These are phyloP conservation scores for Breynia disticha DNA, from an alignment of 441 rosid species.

Conservation along the genomic window DNA sequence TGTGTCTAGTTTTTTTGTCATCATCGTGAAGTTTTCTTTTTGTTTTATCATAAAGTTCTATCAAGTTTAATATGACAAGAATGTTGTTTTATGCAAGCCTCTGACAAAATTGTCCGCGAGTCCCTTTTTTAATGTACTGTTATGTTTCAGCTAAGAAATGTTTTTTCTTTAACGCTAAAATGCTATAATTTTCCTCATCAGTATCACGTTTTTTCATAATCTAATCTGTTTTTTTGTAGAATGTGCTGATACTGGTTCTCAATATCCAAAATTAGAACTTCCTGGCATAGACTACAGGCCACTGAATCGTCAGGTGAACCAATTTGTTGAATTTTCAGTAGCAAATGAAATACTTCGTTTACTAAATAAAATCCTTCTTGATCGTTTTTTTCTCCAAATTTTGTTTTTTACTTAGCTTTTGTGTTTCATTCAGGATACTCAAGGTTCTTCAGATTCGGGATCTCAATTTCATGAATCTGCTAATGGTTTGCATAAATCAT, in stretches of 20 bases:
- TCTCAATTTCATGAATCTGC: conserved; percentile 21
- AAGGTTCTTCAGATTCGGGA: conserved; percentile 24
- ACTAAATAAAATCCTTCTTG: conserved; percentile 1
- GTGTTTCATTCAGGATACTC: conserved; percentile 28
- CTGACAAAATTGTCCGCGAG: too few species aligned
- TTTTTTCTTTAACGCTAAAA: too few species aligned
- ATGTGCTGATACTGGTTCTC: conserved; percentile 51
- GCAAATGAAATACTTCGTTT: background rate
- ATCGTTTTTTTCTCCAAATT: conserved; percentile 7
- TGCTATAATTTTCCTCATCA: too few species aligned
- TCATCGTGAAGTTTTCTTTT: too few species aligned
- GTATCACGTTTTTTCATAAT: background rate
- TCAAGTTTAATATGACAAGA: too few species aligned
- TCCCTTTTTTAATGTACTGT: too few species aligned
- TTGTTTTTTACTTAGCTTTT: conserved; percentile 10
- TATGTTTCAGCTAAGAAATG: too few species aligned
- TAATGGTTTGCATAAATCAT: conserved; percentile 20
- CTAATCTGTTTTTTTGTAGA: conserved; percentile 31
- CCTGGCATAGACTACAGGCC: conserved; percentile 62
- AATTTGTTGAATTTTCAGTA: conserved; percentile 1
- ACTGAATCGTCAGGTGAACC: conserved; percentile 52
- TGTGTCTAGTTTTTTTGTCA: too few species aligned
- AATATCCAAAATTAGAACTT: conserved; percentile 69
- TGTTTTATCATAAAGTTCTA: too few species aligned
- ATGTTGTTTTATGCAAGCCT: too few species aligned